Evolutionary conservation across 2,329 filamentous ascomycete genomes (phyloP).

Genomic region (Grosmannia huntii): DNA sequence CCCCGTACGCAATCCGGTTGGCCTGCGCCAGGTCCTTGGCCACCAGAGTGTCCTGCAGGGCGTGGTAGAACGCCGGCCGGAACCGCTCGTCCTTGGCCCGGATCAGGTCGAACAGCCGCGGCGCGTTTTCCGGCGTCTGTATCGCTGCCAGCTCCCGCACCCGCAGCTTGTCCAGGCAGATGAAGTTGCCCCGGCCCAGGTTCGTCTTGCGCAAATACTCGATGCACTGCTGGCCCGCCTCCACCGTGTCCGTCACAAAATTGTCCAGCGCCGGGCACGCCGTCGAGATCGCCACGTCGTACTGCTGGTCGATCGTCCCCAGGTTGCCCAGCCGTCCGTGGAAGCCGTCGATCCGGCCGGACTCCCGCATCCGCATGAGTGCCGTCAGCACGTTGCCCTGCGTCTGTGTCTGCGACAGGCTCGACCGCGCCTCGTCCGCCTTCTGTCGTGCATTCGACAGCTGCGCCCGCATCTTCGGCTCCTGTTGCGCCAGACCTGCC

Average conservation of each 20-base stretch:
- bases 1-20: constrained; percentile 91
- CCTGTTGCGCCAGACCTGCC: constrained; percentile 57
- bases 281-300: constrained; percentile 96
- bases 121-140: constrained; percentile 81
- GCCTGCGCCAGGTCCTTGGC: constrained; percentile 89
- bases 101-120: constrained; percentile 84
- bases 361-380: constrained; percentile 88
- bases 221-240: constrained; percentile 94
- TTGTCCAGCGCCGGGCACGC: constrained; percentile 87
- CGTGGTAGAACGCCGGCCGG: constrained; percentile 83
- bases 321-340: constrained; percentile 90
- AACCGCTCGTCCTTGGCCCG: constrained; percentile 81
- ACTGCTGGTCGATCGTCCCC: constrained; percentile 83
- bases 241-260: constrained; percentile 91
- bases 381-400: constrained; percentile 86
- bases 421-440: constrained; percentile 88
- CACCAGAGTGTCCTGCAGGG: constrained; percentile 88
- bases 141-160: constrained; percentile 66
- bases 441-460: constrained; percentile 86
- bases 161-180: constrained; percentile 80
- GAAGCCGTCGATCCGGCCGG: constrained; percentile 92
- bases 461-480: constrained; percentile 70
- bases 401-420: constrained; percentile 77
- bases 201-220: constrained; percentile 97
- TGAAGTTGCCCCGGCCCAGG: constrained; percentile 91